Conservation (phyloP, 2,329 filamentous ascomycete genomes). For the Xylariaceae sp. region DNA sequence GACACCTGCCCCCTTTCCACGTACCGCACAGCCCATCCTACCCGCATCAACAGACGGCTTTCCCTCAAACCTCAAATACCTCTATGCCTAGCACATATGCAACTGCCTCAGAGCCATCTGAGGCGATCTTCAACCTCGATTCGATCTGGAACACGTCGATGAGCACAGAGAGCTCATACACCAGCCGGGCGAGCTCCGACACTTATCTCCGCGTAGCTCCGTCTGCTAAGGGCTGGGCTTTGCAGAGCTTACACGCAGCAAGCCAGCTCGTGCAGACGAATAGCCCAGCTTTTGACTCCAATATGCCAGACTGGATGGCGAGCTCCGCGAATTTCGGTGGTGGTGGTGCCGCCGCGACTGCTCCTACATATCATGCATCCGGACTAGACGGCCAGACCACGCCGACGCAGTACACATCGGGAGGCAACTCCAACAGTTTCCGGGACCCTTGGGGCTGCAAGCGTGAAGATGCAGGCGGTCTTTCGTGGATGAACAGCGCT, state of each 20-base stretch:
- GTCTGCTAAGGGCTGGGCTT: constrained; percentile 19
- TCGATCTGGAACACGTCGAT: constrained; percentile 6
- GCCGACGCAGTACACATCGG: not conserved
- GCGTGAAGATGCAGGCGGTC: constrained; percentile 2
- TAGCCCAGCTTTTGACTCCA: constrained; percentile 6
- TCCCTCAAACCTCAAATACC: constrained; percentile 2
- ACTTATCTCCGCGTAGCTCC: constrained; percentile 19
- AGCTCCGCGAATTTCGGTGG: not conserved
- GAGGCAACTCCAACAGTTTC: not conserved
- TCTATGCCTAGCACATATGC: constrained; percentile 3
- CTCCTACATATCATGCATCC: not conserved
- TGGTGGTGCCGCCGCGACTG: too few species aligned
- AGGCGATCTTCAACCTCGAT: constrained; percentile 4
- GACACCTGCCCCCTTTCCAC: constrained; percentile 2
- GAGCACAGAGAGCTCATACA: not conserved
- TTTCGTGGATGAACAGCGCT: constrained; percentile 11
- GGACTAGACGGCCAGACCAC: not conserved
- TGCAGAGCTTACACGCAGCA: constrained; percentile 18
- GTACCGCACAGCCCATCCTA: constrained; percentile 1
- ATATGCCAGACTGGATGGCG: constrained; percentile 16
- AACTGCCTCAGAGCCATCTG: not conserved
- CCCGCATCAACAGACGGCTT: constrained; percentile 2
- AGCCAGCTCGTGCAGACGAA: constrained; percentile 1
- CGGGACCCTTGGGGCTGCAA: constrained; percentile 2
- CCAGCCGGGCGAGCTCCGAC: constrained; percentile 8